Evolutionary conservation across 129 eudicot genomes (phyloP).

Genomic region (Escallonia herrerae): DNA sequence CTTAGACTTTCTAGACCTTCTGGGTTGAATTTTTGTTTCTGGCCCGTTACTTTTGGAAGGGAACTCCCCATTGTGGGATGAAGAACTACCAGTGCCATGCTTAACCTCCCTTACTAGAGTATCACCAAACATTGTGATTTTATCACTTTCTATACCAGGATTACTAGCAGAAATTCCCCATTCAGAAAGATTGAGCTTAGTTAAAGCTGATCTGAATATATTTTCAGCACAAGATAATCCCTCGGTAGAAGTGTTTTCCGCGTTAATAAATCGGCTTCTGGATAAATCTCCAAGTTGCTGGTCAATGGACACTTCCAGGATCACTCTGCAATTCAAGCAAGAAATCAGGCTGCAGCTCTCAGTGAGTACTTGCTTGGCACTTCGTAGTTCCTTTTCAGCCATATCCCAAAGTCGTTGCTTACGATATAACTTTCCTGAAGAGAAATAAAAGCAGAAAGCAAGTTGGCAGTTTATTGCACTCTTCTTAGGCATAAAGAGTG

Average conservation of each 20-base stretch:
- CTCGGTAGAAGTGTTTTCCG: conserved; percentile 19
- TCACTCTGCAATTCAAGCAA: conserved; percentile 56
- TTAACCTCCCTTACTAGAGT: conserved; percentile 10
- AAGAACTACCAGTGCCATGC: conserved; percentile 4
- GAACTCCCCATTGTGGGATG: conserved; percentile 18
- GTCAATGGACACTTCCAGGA: conserved; percentile 53
- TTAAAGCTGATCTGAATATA: conserved; percentile 39
- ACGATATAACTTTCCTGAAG: conserved; percentile 65
- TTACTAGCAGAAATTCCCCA: conserved; percentile 44
- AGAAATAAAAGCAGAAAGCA: conserved; percentile 1
- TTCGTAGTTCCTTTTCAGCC: conserved; percentile 66
- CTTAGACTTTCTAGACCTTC: conserved; percentile 52
- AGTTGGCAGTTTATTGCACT: conserved; percentile 10
- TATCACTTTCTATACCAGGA: conserved; percentile 26
- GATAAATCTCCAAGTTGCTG: conserved; percentile 72
- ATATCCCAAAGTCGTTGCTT: conserved; percentile 53
- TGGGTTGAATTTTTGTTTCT: conserved; percentile 18
- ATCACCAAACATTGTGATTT: conserved; percentile 16
- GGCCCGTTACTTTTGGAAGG: conserved; percentile 13
- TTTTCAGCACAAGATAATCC: conserved; percentile 38
- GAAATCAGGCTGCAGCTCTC: conserved; percentile 29
- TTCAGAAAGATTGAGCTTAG: conserved; percentile 38
- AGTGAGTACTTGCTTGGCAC: conserved; percentile 45
- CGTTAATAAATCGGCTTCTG: conserved; percentile 24
- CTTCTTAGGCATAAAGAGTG: conserved; percentile 1